A percentile compares a stretch with the other conserved stretches of the same genome.
phyloP scores from a whole-genome alignment of 768 basidiomycete species.

The Lactarius trivialis region DNA sequence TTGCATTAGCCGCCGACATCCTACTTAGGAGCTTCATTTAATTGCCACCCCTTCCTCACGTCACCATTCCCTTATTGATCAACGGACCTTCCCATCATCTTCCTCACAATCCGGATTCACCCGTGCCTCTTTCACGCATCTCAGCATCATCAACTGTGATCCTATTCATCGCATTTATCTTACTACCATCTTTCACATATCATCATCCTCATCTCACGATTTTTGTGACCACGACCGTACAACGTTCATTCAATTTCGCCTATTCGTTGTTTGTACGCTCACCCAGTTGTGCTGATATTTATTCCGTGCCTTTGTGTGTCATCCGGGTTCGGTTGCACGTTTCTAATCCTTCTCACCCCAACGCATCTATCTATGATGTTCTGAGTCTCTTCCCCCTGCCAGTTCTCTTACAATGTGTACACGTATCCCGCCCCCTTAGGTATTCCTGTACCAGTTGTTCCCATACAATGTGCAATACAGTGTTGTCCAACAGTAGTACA shows the following conservation, averaged over 20 bases:
- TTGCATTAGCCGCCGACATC: conserved; percentile 2
- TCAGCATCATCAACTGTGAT: conserved; percentile 19
- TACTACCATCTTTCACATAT: conserved; percentile 19
- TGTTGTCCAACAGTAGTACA: background rate
- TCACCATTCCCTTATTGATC: conserved; percentile 19
- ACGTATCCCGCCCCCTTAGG: conserved; percentile 13
- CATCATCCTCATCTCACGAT: conserved; percentile 18
- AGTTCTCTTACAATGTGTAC: conserved; percentile 15
- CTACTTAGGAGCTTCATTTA: conserved; percentile 13
- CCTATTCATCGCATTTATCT: conserved; percentile 20
- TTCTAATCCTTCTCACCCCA: conserved; percentile 3
- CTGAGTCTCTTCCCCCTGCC: background rate
- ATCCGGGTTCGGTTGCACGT: conserved; percentile 8
- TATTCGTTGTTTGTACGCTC: conserved; percentile 10
- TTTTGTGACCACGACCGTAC: conserved; percentile 16
- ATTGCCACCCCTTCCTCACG: conserved; percentile 15
- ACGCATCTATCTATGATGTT: conserved; percentile 20
- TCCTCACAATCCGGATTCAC: conserved; percentile 18
- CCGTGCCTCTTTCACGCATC: conserved; percentile 17
- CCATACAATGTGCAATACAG: conserved; percentile 20
- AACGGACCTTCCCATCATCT: conserved; percentile 19
- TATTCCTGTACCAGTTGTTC: conserved; percentile 19
- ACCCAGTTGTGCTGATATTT: conserved; percentile 10
- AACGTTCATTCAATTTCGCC: conserved; percentile 8
- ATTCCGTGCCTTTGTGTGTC: conserved; percentile 8